Base-by-base conservation (phyloP, 179 eudicot species). In the Nepenthes alata region DNA sequence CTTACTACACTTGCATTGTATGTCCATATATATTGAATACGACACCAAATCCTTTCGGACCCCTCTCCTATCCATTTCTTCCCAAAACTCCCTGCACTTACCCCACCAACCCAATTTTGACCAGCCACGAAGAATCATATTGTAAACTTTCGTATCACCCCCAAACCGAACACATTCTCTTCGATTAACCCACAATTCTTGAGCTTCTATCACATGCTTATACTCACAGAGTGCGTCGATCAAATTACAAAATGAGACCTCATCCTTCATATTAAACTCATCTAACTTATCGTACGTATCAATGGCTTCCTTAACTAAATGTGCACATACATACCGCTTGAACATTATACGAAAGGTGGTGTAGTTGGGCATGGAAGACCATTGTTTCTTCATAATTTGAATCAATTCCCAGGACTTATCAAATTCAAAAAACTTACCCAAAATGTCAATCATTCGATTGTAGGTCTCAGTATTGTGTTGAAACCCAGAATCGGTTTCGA, bases 341-440 rank as follows among this genome's bases (percentile, higher is more conserved):
- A 83, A 93, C 81, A 93, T 73, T 0, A 83, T 67, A 35, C 95
- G 72, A 74, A 89, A 89, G 2, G 97, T 93, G 14, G 70, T 15
- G 47, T 87, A 81, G 69, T 87, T 74, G 7, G 97, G 97, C 63
- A 63, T 66, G 0, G 85, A 72, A 76, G 9, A 12, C 25, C 41
- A 44, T 47, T 55, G 39, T 35, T 70, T 81, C 58, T 69, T 51
- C 97, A 85, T 93, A 37, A 35, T 57, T 35, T 76, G 66, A 1
- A 93, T 80, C 53, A 85, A 64, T 58, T 79, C 78, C 95, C 90
- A 87, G 4, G 85, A 80, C 45, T 74, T 75, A 37, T 89, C 94
- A 57, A 93, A 93, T 64, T 89, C 97, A 60, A 86, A 93, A 63
- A 83, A 87, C 94, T 93, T 93, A 75, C 97, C 96, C 62, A 93